phyloP scores from a whole-genome alignment of 2,329 filamentous ascomycete species.

The Aspergillus unguis region DNA sequence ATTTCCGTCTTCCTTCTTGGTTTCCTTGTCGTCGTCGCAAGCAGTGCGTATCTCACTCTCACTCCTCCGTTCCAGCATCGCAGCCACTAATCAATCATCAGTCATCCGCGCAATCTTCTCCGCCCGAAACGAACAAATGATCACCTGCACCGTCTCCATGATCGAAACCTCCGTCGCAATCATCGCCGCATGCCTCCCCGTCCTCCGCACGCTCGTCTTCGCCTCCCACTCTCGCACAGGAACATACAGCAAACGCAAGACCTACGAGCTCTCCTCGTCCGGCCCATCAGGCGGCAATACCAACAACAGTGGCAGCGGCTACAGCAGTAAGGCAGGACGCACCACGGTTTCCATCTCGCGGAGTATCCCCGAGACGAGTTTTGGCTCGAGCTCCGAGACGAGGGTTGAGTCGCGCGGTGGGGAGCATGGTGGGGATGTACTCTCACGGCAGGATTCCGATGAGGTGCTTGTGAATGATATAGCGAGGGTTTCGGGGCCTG shows the following conservation, averaged over 20 bases:
- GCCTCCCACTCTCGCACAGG: slow-evolving; percentile 20
- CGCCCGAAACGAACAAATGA: slow-evolving; percentile 21
- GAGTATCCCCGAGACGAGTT: background rate
- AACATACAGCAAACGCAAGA: slow-evolving; percentile 18
- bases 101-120: slow-evolving; percentile 24
- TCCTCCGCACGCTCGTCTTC: slow-evolving; percentile 25
- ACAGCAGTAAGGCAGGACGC: slow-evolving; percentile 2
- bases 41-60: slow-evolving; percentile 15
- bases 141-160: slow-evolving; percentile 26
- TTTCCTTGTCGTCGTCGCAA: slow-evolving; percentile 18
- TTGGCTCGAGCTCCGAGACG: background rate
- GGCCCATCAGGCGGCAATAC: background rate
- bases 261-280: slow-evolving; percentile 20
- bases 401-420: background rate
- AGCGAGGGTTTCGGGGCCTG: background rate
- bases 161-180: slow-evolving; percentile 22
- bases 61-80: background rate
- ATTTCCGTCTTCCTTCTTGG: slow-evolving; percentile 20
- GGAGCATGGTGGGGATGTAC: background rate
- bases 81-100: slow-evolving; percentile 4
- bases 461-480: slow-evolving; percentile 18
- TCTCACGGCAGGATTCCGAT: slow-evolving; percentile 19
- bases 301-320: slow-evolving; percentile 7
- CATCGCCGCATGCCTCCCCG: slow-evolving; percentile 19
- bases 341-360: slow-evolving; percentile 13